Evolutionary conservation across 2,329 filamentous ascomycete genomes (phyloP).

Genomic region (Aspergillus melleus): DNA sequence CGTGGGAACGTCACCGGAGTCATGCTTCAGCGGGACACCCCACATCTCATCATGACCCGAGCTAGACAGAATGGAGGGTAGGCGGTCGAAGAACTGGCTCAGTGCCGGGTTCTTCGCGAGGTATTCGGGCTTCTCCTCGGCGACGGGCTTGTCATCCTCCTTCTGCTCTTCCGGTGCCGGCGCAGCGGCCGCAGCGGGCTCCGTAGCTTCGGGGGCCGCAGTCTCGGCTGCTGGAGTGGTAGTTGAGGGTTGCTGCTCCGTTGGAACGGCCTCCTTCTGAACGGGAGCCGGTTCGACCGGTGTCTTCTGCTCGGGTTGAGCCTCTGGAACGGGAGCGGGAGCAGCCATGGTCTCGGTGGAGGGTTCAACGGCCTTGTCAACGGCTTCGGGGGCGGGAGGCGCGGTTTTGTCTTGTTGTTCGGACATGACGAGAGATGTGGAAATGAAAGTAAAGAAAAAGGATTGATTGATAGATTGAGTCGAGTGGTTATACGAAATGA

Average conservation of each 20-base stretch:
- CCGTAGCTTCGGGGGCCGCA: neutral
- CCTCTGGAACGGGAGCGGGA: conserved; percentile 6
- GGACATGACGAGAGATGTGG: conserved; percentile 1
- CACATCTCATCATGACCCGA: conserved; percentile 77
- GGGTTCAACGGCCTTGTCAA: neutral
- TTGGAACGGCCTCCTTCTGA: conserved; percentile 8
- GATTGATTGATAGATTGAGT: neutral
- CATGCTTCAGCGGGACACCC: conserved; percentile 66
- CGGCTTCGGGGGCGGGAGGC: neutral
- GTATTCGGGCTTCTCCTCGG: conserved; percentile 23
- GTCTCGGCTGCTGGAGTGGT: neutral
- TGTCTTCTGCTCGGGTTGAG: conserved; percentile 10
- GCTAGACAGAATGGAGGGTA: conserved; percentile 59
- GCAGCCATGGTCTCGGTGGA: neutral
- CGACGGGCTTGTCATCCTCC: conserved; percentile 25
- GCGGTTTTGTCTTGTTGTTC: conserved; percentile 7
- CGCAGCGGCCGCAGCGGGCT: conserved; percentile 7
- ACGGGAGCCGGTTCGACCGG: neutral
- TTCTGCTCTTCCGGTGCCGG: conserved; percentile 12
- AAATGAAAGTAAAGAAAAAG: neutral
- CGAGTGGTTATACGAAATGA: no score
- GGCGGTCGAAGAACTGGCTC: conserved; percentile 56
- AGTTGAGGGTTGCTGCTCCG: neutral
- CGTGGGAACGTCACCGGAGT: conserved; percentile 64
- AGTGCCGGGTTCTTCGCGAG: conserved; percentile 47